Evolutionary conservation across 2,329 filamentous ascomycete species (phyloP).

Genomic region (Claviceps sp.): DNA sequence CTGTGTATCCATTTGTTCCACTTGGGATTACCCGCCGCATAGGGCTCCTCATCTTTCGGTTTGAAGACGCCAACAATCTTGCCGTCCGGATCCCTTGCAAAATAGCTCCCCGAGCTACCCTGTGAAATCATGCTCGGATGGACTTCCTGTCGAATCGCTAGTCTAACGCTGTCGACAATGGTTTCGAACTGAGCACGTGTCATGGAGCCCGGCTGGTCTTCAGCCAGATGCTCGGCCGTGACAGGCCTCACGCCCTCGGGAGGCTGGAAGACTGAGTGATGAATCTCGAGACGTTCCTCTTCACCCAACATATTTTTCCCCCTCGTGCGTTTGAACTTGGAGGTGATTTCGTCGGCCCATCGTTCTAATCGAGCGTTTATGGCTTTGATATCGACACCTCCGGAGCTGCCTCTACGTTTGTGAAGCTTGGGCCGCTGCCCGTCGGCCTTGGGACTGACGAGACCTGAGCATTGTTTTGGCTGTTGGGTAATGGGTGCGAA

Average conservation of each 20-base stretch:
- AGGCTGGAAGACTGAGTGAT: constrained; percentile 91
- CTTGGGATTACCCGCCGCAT: constrained; percentile 91
- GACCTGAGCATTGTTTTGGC: constrained; percentile 45
- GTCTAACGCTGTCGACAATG: constrained; percentile 77
- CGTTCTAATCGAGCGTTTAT: constrained; percentile 91
- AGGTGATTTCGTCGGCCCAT: constrained; percentile 96
- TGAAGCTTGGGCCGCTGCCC: constrained; percentile 28
- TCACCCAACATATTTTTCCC: constrained; percentile 59
- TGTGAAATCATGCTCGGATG: constrained; percentile 95
- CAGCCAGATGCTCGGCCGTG: constrained; percentile 60
- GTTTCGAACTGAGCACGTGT: constrained; percentile 73
- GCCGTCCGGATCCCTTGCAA: constrained; percentile 79
- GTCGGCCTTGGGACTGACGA: constrained; percentile 38
- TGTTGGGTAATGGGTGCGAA: constrained; percentile 53
- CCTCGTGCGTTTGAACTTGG: constrained; percentile 82
- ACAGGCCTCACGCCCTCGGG: constrained; percentile 76
- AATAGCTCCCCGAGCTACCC: constrained; percentile 95
- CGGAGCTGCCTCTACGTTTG: constrained; percentile 50
- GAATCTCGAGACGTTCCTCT: constrained; percentile 84
- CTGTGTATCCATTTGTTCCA: constrained; percentile 99
- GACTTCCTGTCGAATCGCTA: constrained; percentile 78
- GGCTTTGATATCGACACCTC: constrained; percentile 92
- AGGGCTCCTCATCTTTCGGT: constrained; percentile 97
- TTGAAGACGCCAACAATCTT: constrained; percentile 98
- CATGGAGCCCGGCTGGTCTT: constrained; percentile 51